Evolutionary conservation across 2,329 filamentous ascomycete species (phyloP), one percentile per base, ranked within the genome.

Genomic region (Sclerotiophoma versabilis): DNA sequence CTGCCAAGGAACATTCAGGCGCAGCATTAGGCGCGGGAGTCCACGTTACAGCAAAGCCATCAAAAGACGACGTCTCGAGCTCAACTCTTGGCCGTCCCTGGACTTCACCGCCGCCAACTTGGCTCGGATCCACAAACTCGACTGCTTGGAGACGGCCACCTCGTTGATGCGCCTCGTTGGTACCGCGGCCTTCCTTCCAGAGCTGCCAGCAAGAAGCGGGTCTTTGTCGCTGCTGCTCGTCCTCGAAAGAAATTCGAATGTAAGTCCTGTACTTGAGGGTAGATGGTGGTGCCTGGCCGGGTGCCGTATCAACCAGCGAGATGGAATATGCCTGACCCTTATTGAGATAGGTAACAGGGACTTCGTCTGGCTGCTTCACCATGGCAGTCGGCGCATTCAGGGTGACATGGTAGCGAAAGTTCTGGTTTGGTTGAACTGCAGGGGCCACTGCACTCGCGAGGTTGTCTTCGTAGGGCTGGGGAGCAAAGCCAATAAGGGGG

Each of bases 281-380:
- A 4, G 83, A 83, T 0, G 79, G 74, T 27, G 84, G 78, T 4
- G 66, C 23, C 26, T 87, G 76, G 1, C 83, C 80, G 1, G 89
- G 84, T 5, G 82, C 80, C 0, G 90, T 95, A 70, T 99, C 95
- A 39, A 90, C 81, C 23, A 99, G 84, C 2, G 90, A 90, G 15
- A 99, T 80, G 0, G 91, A 90, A 73, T 99, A 99, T 14, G 92
- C 91, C 73, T 98, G 93, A 20, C 93, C 93, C 76, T 98, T 98
- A 79, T 99, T 99, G 15, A 99, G 84, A 72, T 99, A 99, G 0
- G 93, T 97, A n/a, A 98, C 86, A 0, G 95, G 95, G 20, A 98
- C 96, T 73, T 98, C 93, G 56, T 96, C 90, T 1, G 87, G 77
- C 58, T 92, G 87, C 74, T 90, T 96, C 69, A 96, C 89, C 95